Base-by-base conservation (phyloP, 192 early-diverging fungal genomes). In the Linnemannia elongata region DNA sequence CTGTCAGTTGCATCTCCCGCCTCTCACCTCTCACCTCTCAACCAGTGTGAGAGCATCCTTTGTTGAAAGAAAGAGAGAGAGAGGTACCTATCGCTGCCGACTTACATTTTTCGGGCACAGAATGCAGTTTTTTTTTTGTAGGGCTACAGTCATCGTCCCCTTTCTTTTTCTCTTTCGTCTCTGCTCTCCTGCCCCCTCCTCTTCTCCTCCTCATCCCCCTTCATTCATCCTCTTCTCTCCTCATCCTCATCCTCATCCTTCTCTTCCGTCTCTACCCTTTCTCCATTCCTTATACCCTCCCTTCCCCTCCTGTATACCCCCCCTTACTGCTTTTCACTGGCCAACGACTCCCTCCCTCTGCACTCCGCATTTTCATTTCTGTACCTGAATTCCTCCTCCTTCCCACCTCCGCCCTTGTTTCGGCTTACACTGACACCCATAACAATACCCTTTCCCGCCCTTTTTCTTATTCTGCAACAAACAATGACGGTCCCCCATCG, bases 321-420 rank as follows among this genome's bases (percentile, higher is more conserved):
- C 57, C 69, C 42, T 36, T 78, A 30, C 57, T 54, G 6, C 77
- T 15, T 66, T 66, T 30, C 60, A 66, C 60, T 35, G 60, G 27
- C 30, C 49, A 52, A 52, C 76, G 20, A 30, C 41, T 36, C 38
- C 24, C 33, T 79, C 15, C 35, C 44, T 22, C 69, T 45, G n/a
- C 20, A 6, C 30, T 44, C 12, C 44, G 36, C 47, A 49, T 52
- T 60, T 27, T 60, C 27, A 60, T 27, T 60, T 60, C 55, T 60
- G 55, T 60, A 3, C 60, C 30, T 33, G 60, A 66, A 66, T 66
- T 60, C 52, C 3, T 24, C 20, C 52, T 18, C 8, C 5, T 20
- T 22, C 52, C 2, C 18, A n/a, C 6, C 7, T 57, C 24, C 17
- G 5, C 52, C 52, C 13, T 66, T 66, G 49, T 52, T 52, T 52